Conservation (phyloP, 345 rosid genomes). For the Eucalyptus curtisii region DNA sequence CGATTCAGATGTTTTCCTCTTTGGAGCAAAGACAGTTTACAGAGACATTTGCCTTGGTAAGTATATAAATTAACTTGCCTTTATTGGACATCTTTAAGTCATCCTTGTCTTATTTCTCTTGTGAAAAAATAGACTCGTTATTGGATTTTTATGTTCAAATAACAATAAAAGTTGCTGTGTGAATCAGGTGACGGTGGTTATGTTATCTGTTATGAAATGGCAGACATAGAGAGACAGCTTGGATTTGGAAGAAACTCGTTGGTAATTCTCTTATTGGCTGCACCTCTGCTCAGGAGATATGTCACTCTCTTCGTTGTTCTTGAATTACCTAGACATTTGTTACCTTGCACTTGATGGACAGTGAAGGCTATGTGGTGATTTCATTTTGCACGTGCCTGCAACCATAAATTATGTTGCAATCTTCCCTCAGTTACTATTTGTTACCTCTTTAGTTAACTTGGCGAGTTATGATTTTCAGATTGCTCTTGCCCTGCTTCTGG, state of each 20-base stretch:
- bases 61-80: background rate
- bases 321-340: background rate
- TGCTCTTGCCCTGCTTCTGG: slow-evolving; percentile 76
- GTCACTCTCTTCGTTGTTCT: background rate
- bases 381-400: background rate
- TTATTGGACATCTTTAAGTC: background rate
- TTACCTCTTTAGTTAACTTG: background rate
- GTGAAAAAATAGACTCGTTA: background rate
- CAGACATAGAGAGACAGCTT: slow-evolving; percentile 64
- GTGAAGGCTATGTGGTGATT: background rate
- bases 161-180: background rate
- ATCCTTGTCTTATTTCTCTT: background rate
- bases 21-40: slow-evolving; percentile 90
- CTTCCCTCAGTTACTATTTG: background rate
- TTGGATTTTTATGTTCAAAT: background rate
- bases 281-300: background rate
- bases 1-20: slow-evolving; percentile 90
- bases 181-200: slow-evolving; percentile 79
- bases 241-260: slow-evolving; percentile 88
- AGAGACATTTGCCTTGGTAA: slow-evolving; percentile 84
- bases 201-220: slow-evolving; percentile 87
- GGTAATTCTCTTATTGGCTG: slow-evolving; percentile 28
- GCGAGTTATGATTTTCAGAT: slow-evolving; percentile 24
- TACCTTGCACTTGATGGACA: background rate
- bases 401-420: background rate